A percentile compares a stretch with the other conserved stretches of the same genome.
These are phyloP conservation scores for Trichoderma asperelloides DNA, from an alignment of 495 filamentous ascomycete species.

Conservation along the genomic window DNA sequence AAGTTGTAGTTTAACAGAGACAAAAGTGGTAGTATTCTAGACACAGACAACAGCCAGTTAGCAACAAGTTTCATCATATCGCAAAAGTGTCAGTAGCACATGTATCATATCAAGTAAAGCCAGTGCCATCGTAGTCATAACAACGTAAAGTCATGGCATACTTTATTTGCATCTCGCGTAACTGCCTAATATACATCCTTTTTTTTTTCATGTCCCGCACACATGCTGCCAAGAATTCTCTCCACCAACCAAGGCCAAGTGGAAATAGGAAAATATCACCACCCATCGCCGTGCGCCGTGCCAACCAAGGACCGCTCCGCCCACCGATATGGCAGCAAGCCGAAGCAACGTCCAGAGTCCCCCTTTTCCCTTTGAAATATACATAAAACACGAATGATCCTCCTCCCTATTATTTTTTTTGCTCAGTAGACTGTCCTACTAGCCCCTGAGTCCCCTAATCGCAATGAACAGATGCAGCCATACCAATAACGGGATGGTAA, in stretches of 20 bases:
- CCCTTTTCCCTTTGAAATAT: constrained; percentile 9
- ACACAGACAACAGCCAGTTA: too few relatives aligned
- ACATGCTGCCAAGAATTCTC: not conserved
- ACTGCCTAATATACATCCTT: constrained; percentile 4
- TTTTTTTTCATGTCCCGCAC: not conserved
- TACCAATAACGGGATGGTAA: not conserved
- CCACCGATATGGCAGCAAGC: not conserved
- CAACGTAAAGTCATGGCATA: not conserved
- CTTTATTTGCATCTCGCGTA: not conserved
- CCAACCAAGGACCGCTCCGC: not conserved
- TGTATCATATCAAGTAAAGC: not conserved
- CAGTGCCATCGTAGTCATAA: not conserved
- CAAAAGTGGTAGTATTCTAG: too few relatives aligned
- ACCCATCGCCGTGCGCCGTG: constrained; percentile 6
- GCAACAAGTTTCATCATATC: too few relatives aligned
- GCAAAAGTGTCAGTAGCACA: too few relatives aligned
- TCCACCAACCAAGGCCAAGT: constrained; percentile 2
- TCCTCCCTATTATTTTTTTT: not conserved
- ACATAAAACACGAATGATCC: constrained; percentile 4
- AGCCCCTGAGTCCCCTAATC: not conserved
- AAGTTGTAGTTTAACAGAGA: too few relatives aligned
- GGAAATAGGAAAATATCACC: constrained; percentile 6
- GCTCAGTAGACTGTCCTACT: not conserved
- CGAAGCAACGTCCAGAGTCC: constrained; percentile 4
- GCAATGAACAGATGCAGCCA: constrained; percentile 5